Percentiles rank a stretch among this genome's conserved stretches.
Evolutionary conservation across 2,329 filamentous ascomycete genomes (phyloP).

Genomic region (Alternaria sp.): DNA sequence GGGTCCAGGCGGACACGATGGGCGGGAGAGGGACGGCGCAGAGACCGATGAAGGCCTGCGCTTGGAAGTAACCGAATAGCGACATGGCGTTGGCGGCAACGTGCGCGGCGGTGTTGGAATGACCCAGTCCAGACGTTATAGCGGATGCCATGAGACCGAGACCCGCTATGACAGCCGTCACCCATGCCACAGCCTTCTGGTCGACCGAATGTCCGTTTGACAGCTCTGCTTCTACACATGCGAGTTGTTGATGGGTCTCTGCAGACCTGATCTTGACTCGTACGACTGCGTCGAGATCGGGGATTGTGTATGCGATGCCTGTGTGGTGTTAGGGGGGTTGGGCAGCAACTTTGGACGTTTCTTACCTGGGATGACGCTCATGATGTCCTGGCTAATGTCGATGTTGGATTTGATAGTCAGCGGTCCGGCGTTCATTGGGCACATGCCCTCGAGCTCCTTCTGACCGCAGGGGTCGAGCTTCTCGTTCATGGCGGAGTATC

Average conservation of each 20-base stretch:
- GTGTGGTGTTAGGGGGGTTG: constrained; percentile 12
- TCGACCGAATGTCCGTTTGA: constrained; percentile 94
- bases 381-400: constrained; percentile 60
- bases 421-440: constrained; percentile 87
- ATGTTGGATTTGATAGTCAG: constrained; percentile 79
- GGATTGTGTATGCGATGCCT: constrained; percentile 85
- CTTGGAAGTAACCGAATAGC: constrained; percentile 94
- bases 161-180: constrained; percentile 84
- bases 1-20: constrained; percentile 90
- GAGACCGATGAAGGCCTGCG: constrained; percentile 89
- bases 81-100: constrained; percentile 92
- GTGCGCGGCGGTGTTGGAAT: constrained; percentile 93
- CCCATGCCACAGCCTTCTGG: constrained; percentile 86
- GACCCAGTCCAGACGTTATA: constrained; percentile 85
- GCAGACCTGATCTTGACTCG: constrained; percentile 80
- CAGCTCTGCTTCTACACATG: constrained; percentile 85
- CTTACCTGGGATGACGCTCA: constrained; percentile 71
- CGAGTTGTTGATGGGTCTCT: constrained; percentile 68
- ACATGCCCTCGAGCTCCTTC: constrained; percentile 72
- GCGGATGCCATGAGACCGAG: constrained; percentile 84
- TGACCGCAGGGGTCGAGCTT: constrained; percentile 77
- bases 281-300: constrained; percentile 87
- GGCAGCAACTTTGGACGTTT: background rate
- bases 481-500: constrained; percentile 72
- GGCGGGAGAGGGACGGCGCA: constrained; percentile 82